phyloP scores from a whole-genome alignment of 306 rosid species.

The Trifolium pratense region DNA sequence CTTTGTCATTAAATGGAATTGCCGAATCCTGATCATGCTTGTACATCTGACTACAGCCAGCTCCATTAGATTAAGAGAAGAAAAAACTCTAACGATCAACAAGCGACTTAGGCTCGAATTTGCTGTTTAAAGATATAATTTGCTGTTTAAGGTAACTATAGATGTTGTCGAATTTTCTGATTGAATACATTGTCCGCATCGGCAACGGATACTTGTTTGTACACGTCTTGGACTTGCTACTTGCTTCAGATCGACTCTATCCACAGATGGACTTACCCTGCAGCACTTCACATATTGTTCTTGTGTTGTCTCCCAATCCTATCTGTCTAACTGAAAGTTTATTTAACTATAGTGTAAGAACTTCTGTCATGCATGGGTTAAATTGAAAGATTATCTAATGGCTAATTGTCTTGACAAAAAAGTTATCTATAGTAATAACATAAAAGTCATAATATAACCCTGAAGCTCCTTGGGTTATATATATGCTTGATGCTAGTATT shows the following conservation, averaged over 20 bases:
- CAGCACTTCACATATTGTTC: background rate
- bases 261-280: background rate
- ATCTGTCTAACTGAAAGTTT: background rate
- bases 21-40: constrained; percentile 42
- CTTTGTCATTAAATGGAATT: constrained; percentile 43
- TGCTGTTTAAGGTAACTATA: background rate
- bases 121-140: background rate
- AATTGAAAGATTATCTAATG: background rate
- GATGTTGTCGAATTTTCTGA: background rate
- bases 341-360: no score
- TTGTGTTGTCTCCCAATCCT: background rate
- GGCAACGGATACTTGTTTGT: background rate
- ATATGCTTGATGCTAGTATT: background rate
- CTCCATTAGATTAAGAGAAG: background rate
- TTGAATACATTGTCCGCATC: background rate
- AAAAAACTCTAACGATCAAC: background rate
- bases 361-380: background rate
- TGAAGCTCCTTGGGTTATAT: background rate
- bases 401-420: background rate
- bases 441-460: background rate
- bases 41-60: background rate
- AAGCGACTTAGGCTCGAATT: background rate
- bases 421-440: background rate
- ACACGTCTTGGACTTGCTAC: background rate
- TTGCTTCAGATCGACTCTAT: background rate